Base-by-base conservation (phyloP, 306 rosid species). In the Cicer pinnatifidum region DNA sequence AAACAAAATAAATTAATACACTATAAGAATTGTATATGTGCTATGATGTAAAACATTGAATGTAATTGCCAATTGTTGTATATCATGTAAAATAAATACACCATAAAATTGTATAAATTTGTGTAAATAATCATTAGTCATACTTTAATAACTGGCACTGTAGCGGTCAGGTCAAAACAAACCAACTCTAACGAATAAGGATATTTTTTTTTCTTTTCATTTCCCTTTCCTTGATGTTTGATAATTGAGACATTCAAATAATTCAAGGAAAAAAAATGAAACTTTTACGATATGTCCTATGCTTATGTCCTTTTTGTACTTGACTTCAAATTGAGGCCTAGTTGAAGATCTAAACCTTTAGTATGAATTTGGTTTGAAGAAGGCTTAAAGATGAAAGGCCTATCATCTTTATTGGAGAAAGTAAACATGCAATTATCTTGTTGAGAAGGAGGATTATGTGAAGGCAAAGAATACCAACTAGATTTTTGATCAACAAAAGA, bases 331-430 rank as follows among this genome's bases (percentile, higher is more conserved):
- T 82, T 82, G 35, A 93, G 82, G 67, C 89, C 90, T 75, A 93
- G 73, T 63, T 89, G 92, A 82, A 93, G 94, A 89, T 93, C 96
- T 78, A 88, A 81, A 62, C 72, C 88, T 77, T 86, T 93, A 68
- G 9, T 69, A 75, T 86, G 88, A 59, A 71, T 85, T 57, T 81
- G 84, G 13, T 86, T 82, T 50, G 86, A 74, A 71, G 78, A 82
- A 69, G 92, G 86, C 73, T 74, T 78, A 46, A 71, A 71, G 76
- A 83, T 52, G 46, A 84, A 72, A 58, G 87, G 80, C 41, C 45
- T 75, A 40, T 39, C 59, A 78, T 77, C 78, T 7, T 67, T 43
- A 43, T 52, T 81, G 45, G 97, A 87, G 69, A 90, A 77, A 67
- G 85, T 82, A 60, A 90, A 90, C 76, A 66, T 67, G 68, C 84